phyloP scores from a whole-genome alignment of 805 yeast species.

The Schwanniomyces polymorphus region DNA sequence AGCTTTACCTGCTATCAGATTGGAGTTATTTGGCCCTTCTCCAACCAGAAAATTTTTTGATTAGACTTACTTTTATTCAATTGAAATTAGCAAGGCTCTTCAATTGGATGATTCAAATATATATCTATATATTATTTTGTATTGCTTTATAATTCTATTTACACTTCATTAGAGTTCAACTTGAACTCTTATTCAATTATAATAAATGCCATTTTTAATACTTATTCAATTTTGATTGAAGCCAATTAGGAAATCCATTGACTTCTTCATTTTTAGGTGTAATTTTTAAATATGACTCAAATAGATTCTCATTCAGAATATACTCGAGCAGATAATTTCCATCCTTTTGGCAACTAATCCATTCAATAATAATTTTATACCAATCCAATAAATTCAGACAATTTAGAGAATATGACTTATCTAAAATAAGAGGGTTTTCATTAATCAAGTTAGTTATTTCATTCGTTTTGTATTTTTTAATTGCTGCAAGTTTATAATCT shows the following conservation, averaged over 20 bases:
- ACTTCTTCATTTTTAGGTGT: not conserved
- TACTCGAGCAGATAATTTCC: not conserved
- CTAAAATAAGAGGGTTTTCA: constrained; percentile 5
- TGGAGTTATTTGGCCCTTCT: constrained; percentile 86
- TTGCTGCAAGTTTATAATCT: constrained; percentile 11
- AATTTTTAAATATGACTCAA: not conserved
- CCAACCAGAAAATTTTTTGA: constrained; percentile 88
- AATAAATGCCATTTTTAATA: not conserved
- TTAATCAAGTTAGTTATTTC: constrained; percentile 9
- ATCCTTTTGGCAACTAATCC: constrained; percentile 6
- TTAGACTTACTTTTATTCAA: constrained; percentile 28
- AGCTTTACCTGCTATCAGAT: constrained; percentile 89
- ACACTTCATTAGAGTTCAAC: not conserved
- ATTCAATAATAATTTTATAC: constrained; percentile 13
- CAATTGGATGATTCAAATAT: not conserved
- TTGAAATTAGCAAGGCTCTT: not conserved
- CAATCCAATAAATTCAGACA: constrained; percentile 13
- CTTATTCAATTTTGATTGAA: not conserved
- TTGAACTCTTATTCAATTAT: not conserved
- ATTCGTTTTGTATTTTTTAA: constrained; percentile 8
- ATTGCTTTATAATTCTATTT: constrained; percentile 1
- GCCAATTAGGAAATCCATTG: not conserved
- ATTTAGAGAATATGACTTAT: constrained; percentile 6
- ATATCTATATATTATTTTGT: not conserved
- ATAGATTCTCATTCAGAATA: not conserved